Base-by-base conservation (phyloP, 352 stramenopile species). In the Phytophthora pini region DNA sequence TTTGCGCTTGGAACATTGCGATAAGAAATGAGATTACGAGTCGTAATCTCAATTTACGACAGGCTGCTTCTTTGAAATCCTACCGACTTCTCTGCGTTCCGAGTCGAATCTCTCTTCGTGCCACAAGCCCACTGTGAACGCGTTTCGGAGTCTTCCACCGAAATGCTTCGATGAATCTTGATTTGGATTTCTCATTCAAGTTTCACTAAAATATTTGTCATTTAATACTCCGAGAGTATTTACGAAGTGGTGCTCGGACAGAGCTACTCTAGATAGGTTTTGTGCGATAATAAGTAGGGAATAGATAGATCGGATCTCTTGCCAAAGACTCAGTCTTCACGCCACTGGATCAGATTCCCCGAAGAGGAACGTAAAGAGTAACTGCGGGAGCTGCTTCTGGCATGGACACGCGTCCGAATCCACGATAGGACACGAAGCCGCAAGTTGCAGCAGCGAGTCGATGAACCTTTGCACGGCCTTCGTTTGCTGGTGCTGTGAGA, bases 401-500 rank as follows among this genome's bases (percentile, higher is more conserved):
- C 63, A 72, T 39, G n/a, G 31, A 43, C 65, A 72, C 22, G 43
- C 49, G 17, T 61, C 43, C 5, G 46, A 5, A 9, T 68, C 46
- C 17, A 53, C 29, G 20, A 53, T 15, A 0, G 51, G 40, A 10
- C 57, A 39, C 17, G 52, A 47, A 9, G 53, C 38, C 4, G 51
- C 57, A 2, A 72, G 41, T 11, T 26, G 38, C 24, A 68, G 27
- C 17, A 72, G 26, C 1, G 61, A 57, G 43, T 66, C 50, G 29
- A 67, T 26, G 51, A 71, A 68, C 27, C 54, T 32, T 15, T 72
- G 45, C 24, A 64, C 46, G 6, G 65, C 50, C 24, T 60, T 64
- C 8, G 55, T 57, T 45, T 54, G 50, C 46, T 67, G 49, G 3
- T 26, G 39, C 38, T 61, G 45, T 4, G 57, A 56, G 17, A 65